These are phyloP conservation scores for Aspergillus texensis DNA, from an alignment of 2,329 filamentous ascomycete genomes.

Conservation along the genomic window DNA sequence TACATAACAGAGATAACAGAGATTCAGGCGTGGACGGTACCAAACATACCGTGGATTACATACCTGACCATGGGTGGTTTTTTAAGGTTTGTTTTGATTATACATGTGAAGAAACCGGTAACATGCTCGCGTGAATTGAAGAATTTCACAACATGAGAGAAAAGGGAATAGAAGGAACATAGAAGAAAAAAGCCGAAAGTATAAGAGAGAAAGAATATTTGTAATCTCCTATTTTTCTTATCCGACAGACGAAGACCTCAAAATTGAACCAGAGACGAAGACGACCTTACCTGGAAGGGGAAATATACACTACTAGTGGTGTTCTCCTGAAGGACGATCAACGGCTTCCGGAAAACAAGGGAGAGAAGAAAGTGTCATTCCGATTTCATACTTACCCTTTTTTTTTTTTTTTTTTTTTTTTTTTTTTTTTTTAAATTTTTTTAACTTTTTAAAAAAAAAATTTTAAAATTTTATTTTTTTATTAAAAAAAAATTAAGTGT, in stretches of 20 bases:
- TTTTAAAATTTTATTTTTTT: too few relatives aligned
- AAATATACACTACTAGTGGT: not conserved
- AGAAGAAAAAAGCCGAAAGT: not conserved
- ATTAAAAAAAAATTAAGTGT: too few relatives aligned
- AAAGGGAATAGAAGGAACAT: not conserved
- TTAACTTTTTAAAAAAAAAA: too few relatives aligned
- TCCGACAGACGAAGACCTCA: too few relatives aligned
- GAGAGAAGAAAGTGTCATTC: not conserved
- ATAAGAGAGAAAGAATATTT: not conserved
- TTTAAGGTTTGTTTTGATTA: not conserved
- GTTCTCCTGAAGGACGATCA: constrained; percentile 1
- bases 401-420: not conserved
- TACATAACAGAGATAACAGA: not conserved
- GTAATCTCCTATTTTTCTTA: too few relatives aligned
- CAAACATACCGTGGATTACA: not conserved
- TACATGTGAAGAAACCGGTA: not conserved
- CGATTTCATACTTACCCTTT: not conserved
- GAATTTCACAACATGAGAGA: not conserved
- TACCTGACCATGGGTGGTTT: not conserved
- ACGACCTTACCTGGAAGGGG: not conserved
- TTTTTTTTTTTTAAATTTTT: too few relatives aligned
- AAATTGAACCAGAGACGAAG: not conserved
- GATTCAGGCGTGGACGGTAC: not conserved
- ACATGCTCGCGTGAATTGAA: not conserved
- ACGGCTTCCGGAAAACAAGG: not conserved